phyloP scores from a whole-genome alignment of 2,329 filamentous ascomycete species.

The Fusarium hainanense region DNA sequence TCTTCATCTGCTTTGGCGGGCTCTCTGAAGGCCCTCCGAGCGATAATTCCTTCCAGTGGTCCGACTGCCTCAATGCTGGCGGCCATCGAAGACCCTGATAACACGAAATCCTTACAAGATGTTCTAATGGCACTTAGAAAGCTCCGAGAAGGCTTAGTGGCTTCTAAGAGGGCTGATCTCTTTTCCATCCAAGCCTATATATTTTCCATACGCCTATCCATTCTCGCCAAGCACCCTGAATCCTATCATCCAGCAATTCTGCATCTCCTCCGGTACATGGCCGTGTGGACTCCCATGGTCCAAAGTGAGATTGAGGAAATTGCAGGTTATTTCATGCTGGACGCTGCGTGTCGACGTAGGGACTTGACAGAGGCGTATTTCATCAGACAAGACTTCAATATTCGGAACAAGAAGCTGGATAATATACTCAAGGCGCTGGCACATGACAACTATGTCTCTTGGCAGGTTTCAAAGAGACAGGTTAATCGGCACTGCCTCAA shows the following conservation, averaged over 20 bases:
- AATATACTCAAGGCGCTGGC: slow-evolving; percentile 75
- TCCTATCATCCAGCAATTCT: slow-evolving; percentile 90
- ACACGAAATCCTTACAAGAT: slow-evolving; percentile 73
- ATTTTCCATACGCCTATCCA: slow-evolving; percentile 86
- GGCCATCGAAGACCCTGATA: slow-evolving; percentile 45
- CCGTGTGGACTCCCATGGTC: slow-evolving; percentile 74
- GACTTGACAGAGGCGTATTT: slow-evolving; percentile 79
- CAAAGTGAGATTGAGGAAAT: slow-evolving; percentile 81
- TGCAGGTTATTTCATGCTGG: slow-evolving; percentile 82
- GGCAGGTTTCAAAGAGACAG: slow-evolving; percentile 74
- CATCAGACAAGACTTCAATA: slow-evolving; percentile 68
- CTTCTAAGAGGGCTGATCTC: slow-evolving; percentile 76
- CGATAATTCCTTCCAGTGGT: slow-evolving; percentile 23
- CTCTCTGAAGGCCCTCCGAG: slow-evolving; percentile 16
- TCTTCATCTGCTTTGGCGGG: slow-evolving; percentile 17
- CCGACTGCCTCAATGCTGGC: slow-evolving; percentile 28
- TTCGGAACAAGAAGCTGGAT: slow-evolving; percentile 76
- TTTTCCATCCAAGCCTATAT: slow-evolving; percentile 93
- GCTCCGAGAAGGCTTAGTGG: slow-evolving; percentile 88
- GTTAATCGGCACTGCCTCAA: slow-evolving; percentile 85
- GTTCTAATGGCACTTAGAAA: slow-evolving; percentile 90
- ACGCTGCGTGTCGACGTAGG: slow-evolving; percentile 85
- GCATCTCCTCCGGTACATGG: slow-evolving; percentile 79
- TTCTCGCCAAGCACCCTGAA: slow-evolving; percentile 84
- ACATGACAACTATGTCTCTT: slow-evolving; percentile 84